Percentiles rank a stretch among this genome's conserved stretches.
Evolutionary conservation across 1,284 basidiomycete species (phyloP).

Genomic region (Earliella scabrosa): DNA sequence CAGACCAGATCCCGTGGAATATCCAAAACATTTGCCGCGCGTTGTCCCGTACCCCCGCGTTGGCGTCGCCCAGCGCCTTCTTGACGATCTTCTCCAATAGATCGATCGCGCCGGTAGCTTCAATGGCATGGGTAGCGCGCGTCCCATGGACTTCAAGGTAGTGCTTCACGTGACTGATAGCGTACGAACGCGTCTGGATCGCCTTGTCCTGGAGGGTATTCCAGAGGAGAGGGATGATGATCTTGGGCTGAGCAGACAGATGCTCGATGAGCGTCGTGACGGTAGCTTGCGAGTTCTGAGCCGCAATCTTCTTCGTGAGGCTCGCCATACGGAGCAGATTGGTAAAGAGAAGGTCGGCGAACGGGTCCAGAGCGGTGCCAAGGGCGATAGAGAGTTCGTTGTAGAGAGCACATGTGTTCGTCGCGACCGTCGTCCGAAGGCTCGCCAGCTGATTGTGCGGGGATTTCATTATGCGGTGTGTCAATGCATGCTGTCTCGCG

Average conservation of each 20-base stretch:
- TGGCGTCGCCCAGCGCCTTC: constrained; percentile 79
- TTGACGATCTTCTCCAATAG: constrained; percentile 73
- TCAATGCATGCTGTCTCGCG: constrained; percentile 9
- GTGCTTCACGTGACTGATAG: constrained; percentile 67
- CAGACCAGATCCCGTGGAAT: constrained; percentile 79
- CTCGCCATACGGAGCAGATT: constrained; percentile 87
- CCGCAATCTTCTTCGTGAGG: constrained; percentile 95
- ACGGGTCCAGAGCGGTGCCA: constrained; percentile 74
- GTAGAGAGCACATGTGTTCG: constrained; percentile 82
- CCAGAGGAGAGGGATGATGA: constrained; percentile 76
- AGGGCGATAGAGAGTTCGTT: constrained; percentile 76
- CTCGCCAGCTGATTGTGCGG: constrained; percentile 68
- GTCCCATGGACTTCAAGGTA: constrained; percentile 75
- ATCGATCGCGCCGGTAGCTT: constrained; percentile 68
- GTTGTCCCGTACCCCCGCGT: constrained; percentile 78
- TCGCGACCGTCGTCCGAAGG: constrained; percentile 90
- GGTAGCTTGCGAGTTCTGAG: constrained; percentile 82
- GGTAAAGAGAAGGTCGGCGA: constrained; percentile 76
- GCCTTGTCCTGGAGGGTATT: constrained; percentile 84
- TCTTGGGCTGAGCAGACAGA: constrained; percentile 74
- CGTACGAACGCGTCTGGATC: constrained; percentile 77
- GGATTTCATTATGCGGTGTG: constrained; percentile 12
- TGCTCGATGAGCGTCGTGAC: constrained; percentile 73
- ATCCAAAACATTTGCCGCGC: constrained; percentile 83
- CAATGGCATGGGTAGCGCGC: constrained; percentile 67